Evolutionary conservation across 2,329 filamentous ascomycete genomes (phyloP).

Genomic region (Dothideomycetes sp.): DNA sequence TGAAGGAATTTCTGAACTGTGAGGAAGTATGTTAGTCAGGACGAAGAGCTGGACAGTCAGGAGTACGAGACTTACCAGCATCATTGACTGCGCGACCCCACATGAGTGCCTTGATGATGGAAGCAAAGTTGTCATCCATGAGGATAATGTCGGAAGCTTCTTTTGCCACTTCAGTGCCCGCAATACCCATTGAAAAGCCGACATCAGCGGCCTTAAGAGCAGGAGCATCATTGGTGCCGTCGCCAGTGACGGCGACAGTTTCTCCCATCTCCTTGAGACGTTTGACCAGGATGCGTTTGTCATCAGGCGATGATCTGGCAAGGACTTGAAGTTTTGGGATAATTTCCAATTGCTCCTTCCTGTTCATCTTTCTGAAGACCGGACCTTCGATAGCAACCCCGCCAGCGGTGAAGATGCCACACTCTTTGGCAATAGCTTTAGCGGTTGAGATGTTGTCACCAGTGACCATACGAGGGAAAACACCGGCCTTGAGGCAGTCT

Average conservation of each 20-base stretch:
- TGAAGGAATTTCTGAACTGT: slow-evolving; percentile 48
- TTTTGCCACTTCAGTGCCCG: slow-evolving; percentile 54
- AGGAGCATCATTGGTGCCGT: slow-evolving; percentile 56
- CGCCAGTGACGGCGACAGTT: slow-evolving; percentile 56
- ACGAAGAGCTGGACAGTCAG: no score
- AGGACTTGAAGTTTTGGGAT: slow-evolving; percentile 57
- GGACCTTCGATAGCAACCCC: slow-evolving; percentile 35
- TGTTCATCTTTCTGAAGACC: slow-evolving; percentile 31
- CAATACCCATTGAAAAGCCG: slow-evolving; percentile 57
- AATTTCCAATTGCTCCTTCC: slow-evolving; percentile 38
- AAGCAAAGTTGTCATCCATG: slow-evolving; percentile 53
- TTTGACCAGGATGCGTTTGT: slow-evolving; percentile 56
- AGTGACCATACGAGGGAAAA: slow-evolving; percentile 64
- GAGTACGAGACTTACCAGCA: no score
- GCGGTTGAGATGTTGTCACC: slow-evolving; percentile 64
- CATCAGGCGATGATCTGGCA: slow-evolving; percentile 58
- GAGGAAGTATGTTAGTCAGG: no score
- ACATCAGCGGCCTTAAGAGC: slow-evolving; percentile 56
- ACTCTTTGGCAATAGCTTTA: slow-evolving; percentile 61
- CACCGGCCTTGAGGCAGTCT: slow-evolving; percentile 56
- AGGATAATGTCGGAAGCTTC: slow-evolving; percentile 52
- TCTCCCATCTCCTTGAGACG: slow-evolving; percentile 54
- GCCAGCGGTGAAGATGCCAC: slow-evolving; percentile 47
- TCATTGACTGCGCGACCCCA: slow-evolving; percentile 51
- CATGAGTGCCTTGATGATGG: slow-evolving; percentile 51